phyloP scores from a whole-genome alignment of 2,329 filamentous ascomycete species.

The Scopulariopsis brevicaulis region DNA sequence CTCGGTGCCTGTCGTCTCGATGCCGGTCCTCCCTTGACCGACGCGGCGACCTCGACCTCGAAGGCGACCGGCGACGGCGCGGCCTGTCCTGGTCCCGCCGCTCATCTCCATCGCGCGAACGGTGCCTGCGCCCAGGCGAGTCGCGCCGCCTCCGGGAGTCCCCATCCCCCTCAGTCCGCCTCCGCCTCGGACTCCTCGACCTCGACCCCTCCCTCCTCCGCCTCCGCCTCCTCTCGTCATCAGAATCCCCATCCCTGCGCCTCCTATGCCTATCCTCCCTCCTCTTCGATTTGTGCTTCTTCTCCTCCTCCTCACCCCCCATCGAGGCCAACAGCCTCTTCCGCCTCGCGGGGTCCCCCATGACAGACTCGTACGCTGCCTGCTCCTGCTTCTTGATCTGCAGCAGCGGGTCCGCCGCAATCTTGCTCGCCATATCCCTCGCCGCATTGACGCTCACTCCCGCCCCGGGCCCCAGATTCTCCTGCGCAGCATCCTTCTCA shows the following conservation, averaged over 20 bases:
- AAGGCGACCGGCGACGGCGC: not conserved
- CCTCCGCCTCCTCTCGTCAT: not conserved
- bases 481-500: constrained; percentile 59
- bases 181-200: constrained; percentile 3
- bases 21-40: not conserved
- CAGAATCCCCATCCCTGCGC: not conserved
- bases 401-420: constrained; percentile 81
- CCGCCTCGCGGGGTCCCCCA: constrained; percentile 62
- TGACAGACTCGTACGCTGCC: constrained; percentile 67
- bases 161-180: constrained; percentile 1
- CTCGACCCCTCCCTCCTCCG: not conserved
- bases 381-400: constrained; percentile 92
- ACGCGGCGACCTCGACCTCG: not conserved
- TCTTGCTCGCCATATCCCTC: constrained; percentile 74
- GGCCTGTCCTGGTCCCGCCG: not conserved
- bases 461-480: constrained; percentile 33
- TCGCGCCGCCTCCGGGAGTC: not conserved
- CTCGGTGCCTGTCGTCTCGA: not conserved
- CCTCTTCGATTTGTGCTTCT: not conserved
- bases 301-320: constrained; percentile 35
- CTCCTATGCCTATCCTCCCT: constrained; percentile 3
- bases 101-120: not conserved
- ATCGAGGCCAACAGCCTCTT: constrained; percentile 55
- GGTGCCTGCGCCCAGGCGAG: not conserved
- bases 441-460: constrained; percentile 35